Percentiles rank a stretch among this genome's conserved stretches.
Conservation (phyloP, 495 filamentous ascomycete species). For the Xylaria flabelliformis region DNA sequence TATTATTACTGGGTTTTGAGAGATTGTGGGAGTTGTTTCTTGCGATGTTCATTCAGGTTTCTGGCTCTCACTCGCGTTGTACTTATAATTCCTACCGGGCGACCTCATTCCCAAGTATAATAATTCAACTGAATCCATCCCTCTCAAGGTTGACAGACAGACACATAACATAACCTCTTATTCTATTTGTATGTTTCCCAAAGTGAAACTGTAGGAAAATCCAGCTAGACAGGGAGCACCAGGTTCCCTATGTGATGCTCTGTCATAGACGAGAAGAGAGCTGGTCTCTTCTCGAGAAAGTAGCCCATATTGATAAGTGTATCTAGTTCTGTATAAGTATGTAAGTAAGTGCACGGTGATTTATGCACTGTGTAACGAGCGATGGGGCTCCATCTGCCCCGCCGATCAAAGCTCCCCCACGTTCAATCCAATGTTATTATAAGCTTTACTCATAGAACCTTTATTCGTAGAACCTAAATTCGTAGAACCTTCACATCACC, state of each 20-base stretch:
- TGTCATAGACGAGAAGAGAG: too few species aligned
- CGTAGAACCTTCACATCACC: too few species aligned
- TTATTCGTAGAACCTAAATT: background rate
- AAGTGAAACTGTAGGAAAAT: too few species aligned
- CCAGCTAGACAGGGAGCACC: too few species aligned
- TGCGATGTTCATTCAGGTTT: background rate
- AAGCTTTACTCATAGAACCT: background rate
- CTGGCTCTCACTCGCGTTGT: background rate
- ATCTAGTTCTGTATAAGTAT: too few species aligned
- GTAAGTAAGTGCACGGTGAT: background rate
- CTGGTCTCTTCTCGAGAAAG: too few species aligned
- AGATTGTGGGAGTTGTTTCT: background rate
- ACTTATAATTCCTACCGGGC: background rate
- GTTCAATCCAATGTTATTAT: background rate
- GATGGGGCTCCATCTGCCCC: background rate
- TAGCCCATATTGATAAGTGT: too few species aligned
- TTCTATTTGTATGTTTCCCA: background rate
- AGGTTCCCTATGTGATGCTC: too few species aligned
- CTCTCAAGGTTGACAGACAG: background rate
- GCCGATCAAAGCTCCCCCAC: slow-evolving; percentile 4
- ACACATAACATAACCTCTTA: background rate
- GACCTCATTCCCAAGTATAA: background rate
- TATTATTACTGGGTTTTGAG: background rate
- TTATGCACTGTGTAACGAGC: background rate
- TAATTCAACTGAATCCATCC: background rate